Conservation (phyloP, 2,329 filamentous ascomycete species). For the Penicillium sp. region DNA sequence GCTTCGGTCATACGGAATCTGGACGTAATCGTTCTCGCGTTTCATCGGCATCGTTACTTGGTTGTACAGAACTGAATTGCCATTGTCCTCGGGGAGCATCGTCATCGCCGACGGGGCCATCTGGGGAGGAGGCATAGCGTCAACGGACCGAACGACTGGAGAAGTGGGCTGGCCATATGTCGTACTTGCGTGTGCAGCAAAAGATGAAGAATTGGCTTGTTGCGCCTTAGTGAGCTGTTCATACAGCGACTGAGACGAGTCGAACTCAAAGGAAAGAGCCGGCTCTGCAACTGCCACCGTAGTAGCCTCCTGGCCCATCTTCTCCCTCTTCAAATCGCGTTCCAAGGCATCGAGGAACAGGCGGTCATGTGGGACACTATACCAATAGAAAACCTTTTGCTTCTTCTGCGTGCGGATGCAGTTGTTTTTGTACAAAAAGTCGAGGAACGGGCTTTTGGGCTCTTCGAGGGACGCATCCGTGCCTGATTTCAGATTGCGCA, state of each 20-base stretch:
- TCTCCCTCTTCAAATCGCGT: conserved; percentile 96
- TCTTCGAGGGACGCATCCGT: conserved; percentile 98
- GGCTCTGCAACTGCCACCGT: conserved; percentile 96
- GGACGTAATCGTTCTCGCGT: conserved; percentile 78
- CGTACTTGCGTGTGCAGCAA: conserved; percentile 72
- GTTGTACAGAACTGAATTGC: conserved; percentile 66
- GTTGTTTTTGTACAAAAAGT: conserved; percentile 99
- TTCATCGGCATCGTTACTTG: conserved; percentile 75
- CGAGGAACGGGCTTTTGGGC: conserved; percentile 95
- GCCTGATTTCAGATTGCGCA: conserved; percentile 96
- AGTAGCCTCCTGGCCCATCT: conserved; percentile 98
- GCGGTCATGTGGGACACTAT: conserved; percentile 95
- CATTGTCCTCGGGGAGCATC: conserved; percentile 58
- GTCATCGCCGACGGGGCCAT: conserved; percentile 66
- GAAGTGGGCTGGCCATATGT: conserved; percentile 70
- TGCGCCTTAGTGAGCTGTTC: conserved; percentile 99
- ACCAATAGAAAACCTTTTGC: conserved; percentile 99
- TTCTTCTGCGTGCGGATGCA: conserved; percentile 99
- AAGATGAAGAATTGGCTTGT: conserved; percentile 96
- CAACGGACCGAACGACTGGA: conserved; percentile 83
- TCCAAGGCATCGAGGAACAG: conserved; percentile 96
- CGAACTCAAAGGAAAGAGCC: conserved; percentile 96
- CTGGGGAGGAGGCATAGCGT: conserved; percentile 76
- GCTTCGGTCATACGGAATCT: conserved; percentile 87
- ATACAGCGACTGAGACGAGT: conserved; percentile 97